These are phyloP conservation scores for Phytophthora pistaciae DNA, from an alignment of 352 stramenopile genomes.

Conservation along the genomic window DNA sequence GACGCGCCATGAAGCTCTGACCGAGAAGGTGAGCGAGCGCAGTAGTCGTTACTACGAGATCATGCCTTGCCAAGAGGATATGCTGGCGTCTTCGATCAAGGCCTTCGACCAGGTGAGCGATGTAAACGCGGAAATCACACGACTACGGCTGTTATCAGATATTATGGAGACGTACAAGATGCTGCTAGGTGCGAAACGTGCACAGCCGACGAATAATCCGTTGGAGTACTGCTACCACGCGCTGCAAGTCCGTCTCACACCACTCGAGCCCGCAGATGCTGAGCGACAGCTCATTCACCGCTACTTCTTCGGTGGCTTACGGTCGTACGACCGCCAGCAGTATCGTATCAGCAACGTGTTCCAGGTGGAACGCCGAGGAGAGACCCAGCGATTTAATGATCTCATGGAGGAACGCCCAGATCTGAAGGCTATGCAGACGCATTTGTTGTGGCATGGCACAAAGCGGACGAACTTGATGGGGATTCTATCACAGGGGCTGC, in stretches of 20 bases:
- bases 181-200: constrained; percentile 64
- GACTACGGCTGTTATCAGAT: constrained; percentile 66
- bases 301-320: constrained; percentile 75
- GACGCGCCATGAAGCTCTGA: constrained; percentile 56
- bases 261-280: constrained; percentile 30
- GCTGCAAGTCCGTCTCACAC: constrained; percentile 67
- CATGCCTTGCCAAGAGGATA: constrained; percentile 79
- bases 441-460: constrained; percentile 89
- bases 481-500: constrained; percentile 85
- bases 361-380: constrained; percentile 64
- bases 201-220: constrained; percentile 43
- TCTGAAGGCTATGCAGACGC: constrained; percentile 48
- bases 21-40: constrained; percentile 73
- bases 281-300: constrained; percentile 61
- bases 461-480: constrained; percentile 87
- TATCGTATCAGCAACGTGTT: constrained; percentile 80
- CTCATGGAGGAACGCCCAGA: constrained; percentile 47
- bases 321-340: constrained; percentile 15
- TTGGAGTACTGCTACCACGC: constrained; percentile 86
- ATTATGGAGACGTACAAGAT: constrained; percentile 87
- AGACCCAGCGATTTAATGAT: constrained; percentile 59
- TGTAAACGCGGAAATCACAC: constrained; percentile 77
- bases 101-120: constrained; percentile 63
- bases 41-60: constrained; percentile 85
- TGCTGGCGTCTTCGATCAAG: constrained; percentile 62